Conservation (phyloP, 1,284 basidiomycete species). For the Vanrija sp. region DNA sequence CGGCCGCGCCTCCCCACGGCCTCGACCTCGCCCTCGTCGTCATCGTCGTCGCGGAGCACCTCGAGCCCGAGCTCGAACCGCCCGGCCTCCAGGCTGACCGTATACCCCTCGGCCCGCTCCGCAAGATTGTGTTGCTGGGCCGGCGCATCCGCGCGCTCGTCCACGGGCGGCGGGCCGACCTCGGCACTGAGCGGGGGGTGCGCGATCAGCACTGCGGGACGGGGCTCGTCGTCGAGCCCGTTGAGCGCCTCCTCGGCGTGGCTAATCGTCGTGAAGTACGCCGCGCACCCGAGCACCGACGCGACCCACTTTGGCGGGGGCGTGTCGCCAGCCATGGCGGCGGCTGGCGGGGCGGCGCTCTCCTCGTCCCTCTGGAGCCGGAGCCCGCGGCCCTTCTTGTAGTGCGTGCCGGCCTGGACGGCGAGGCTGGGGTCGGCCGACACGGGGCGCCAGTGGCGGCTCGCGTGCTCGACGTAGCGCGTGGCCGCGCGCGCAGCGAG, state of each 20-base stretch:
- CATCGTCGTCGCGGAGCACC: conserved; percentile 42
- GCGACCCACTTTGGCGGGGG: conserved; percentile 35
- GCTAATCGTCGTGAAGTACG: conserved; percentile 28
- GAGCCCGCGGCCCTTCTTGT: conserved; percentile 35
- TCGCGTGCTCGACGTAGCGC: conserved; percentile 46
- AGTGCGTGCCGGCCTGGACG: conserved; percentile 27
- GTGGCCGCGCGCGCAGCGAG: conserved; percentile 59
- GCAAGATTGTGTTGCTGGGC: conserved; percentile 16
- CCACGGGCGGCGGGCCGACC: conserved; percentile 23
- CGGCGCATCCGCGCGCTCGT: conserved; percentile 11
- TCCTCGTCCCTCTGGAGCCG: conserved; percentile 37
- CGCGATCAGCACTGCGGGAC: conserved; percentile 32
- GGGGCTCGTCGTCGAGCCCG: conserved; percentile 13
- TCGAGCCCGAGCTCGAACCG: conserved; percentile 40
- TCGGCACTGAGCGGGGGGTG: conserved; percentile 41
- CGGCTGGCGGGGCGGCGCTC: background rate
- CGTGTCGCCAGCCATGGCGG: conserved; percentile 9
- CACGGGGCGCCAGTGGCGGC: conserved; percentile 30
- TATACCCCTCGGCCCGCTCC: conserved; percentile 40
- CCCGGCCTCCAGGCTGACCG: conserved; percentile 39
- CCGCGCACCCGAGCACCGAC: conserved; percentile 34
- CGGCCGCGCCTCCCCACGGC: conserved; percentile 3
- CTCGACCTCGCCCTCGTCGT: conserved; percentile 20
- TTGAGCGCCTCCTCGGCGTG: conserved; percentile 13
- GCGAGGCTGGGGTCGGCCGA: conserved; percentile 28